Conservation (phyloP, 106 monocot genomes). For the Narthecium ossifragum region DNA sequence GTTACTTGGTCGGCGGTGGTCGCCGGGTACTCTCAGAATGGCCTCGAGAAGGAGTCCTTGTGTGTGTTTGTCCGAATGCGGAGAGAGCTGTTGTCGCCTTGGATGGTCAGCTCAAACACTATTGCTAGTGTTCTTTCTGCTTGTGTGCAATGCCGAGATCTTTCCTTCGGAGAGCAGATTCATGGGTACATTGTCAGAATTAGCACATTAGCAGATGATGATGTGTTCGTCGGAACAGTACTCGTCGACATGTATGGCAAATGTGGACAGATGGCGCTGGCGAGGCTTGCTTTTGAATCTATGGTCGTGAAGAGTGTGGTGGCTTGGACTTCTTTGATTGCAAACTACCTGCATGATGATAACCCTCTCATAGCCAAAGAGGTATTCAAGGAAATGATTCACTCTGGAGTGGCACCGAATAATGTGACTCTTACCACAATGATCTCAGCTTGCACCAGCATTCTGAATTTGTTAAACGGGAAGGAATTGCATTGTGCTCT, state of each 20-base stretch:
- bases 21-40: constrained; percentile 9
- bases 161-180: constrained; percentile 6
- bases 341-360: constrained; percentile 2
- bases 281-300: constrained; percentile 3
- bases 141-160: constrained; percentile 1
- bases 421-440: constrained; percentile 15
- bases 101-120: not conserved
- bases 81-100: not conserved
- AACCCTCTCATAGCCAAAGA: constrained; percentile 1
- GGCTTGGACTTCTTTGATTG: constrained; percentile 21
- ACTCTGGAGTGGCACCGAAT: constrained; percentile 1
- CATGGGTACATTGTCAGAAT: constrained; percentile 10
- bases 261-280: constrained; percentile 5
- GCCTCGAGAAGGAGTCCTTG: not conserved
- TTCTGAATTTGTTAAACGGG: constrained; percentile 1
- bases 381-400: constrained; percentile 18
- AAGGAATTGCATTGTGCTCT: constrained; percentile 17
- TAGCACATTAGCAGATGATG: not conserved
- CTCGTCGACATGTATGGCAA: constrained; percentile 19
- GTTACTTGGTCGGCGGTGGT: constrained; percentile 17
- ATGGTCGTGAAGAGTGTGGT: constrained; percentile 8
- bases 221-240: constrained; percentile 11
- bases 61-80: constrained; percentile 5
- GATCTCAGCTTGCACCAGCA: constrained; percentile 17
- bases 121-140: constrained; percentile 16